Base-by-base conservation (phyloP, 257 asterid genomes). In the Solanum commersonii region DNA sequence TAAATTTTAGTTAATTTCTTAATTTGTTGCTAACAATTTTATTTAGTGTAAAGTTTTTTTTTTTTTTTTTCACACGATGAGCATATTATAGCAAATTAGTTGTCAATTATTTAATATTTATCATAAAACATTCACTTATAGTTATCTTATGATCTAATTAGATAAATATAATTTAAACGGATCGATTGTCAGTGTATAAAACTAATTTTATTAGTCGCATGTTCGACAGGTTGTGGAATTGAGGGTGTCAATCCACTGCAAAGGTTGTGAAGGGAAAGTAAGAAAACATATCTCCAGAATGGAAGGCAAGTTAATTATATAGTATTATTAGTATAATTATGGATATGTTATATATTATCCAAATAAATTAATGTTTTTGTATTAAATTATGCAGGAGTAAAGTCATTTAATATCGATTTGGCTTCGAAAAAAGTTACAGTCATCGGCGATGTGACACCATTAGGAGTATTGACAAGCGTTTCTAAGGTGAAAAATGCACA, bases 221-320 rank as follows among this genome's bases (percentile, higher is more conserved):
- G 29, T 74, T 42, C 23, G 15, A 81, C 89, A 96, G 98, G 95
- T 95, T 73, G 98, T 96, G 70, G 98, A 96, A 89, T 86, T 96
- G 94, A 93, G 93, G 92, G 99, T 95, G 4, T 95, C 99, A 31
- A 95, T 96, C 90, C 99, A 96, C 76, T 96, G 99, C 95, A 96
- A 94, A 91, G 99, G 99, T 0, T 96, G 99, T 88, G 99, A 95
- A 89, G 97, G 97, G 35, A 96, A 95, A 90, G 91, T 96, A 44
- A 93, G 96, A 87, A 96, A 95, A 90, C 94, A 95, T 74, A 93
- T 96, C 42, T 90, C 98, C 87, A 96, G 93, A 91, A 95, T 96
- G 98, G 98, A 95, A 95, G 99, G 99, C 91, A 89, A 90, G 87
- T 84, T n/a, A 14, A 20, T 29, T 38, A 13, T 16, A 18, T 31